phyloP scores from a whole-genome alignment of 2,329 filamentous ascomycete genomes.

The Zarea fungicola region DNA sequence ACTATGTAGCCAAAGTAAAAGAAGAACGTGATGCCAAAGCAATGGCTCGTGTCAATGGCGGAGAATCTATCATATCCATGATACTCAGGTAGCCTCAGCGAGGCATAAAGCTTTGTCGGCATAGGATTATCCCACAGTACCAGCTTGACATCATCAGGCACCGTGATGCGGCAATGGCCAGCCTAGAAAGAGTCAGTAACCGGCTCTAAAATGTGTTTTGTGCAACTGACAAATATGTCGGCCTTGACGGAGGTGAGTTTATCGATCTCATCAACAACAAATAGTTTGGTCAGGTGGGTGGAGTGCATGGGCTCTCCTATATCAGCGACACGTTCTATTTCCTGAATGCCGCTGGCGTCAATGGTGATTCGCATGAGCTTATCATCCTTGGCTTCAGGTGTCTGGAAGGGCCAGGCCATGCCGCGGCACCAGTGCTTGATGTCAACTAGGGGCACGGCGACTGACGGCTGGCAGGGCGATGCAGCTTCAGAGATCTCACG shows the following conservation, averaged over 20 bases:
- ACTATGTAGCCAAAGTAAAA: conserved; percentile 1
- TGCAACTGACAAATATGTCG: not conserved
- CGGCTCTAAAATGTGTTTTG: not conserved
- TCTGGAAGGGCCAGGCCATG: conserved; percentile 4
- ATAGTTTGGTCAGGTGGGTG: conserved; percentile 1
- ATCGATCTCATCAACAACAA: not conserved
- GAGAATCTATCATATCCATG: conserved; percentile 1
- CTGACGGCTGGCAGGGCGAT: not conserved
- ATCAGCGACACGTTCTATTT: conserved; percentile 1
- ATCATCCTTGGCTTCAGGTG: not conserved
- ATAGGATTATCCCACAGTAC: conserved; percentile 1
- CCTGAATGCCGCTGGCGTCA: conserved; percentile 6
- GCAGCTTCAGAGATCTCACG: not conserved
- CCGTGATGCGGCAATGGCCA: conserved; percentile 2
- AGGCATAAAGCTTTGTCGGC: not conserved
- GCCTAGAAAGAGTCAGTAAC: not conserved
- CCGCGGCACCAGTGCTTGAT: conserved; percentile 2
- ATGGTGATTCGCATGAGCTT: not conserved
- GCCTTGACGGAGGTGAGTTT: not conserved
- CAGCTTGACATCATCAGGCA: not conserved
- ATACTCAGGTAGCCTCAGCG: not conserved
- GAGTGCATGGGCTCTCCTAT: conserved; percentile 2
- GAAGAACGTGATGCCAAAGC: conserved; percentile 10
- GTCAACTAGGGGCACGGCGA: not conserved
- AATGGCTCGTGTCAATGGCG: not conserved